Evolutionary conservation across 192 early-diverging fungal species (phyloP).

Genomic region (Linnemannia zychae): DNA sequence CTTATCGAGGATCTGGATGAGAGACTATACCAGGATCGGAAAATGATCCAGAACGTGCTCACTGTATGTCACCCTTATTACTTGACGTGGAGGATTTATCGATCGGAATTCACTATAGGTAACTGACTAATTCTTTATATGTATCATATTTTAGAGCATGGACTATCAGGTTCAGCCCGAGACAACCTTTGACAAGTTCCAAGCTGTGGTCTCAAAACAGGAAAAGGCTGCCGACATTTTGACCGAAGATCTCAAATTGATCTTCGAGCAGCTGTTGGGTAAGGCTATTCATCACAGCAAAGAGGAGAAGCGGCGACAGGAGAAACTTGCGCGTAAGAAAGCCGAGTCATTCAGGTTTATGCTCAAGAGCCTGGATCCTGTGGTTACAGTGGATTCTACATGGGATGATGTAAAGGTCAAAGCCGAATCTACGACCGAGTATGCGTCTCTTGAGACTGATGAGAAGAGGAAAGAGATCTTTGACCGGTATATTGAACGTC

Average conservation of each 20-base stretch:
- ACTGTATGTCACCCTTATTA: slow-evolving; percentile 58
- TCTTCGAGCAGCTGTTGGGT: slow-evolving; percentile 67
- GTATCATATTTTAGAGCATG: slow-evolving; percentile 40
- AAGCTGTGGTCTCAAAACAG: slow-evolving; percentile 35
- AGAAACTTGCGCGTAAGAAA: slow-evolving; percentile 76
- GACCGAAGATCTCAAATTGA: slow-evolving; percentile 59
- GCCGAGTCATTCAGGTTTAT: slow-evolving; percentile 83
- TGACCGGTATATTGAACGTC: slow-evolving; percentile 74
- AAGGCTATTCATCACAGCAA: slow-evolving; percentile 72
- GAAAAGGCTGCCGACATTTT: slow-evolving; percentile 35
- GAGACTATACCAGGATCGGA: slow-evolving; percentile 74
- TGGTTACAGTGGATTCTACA: slow-evolving; percentile 65
- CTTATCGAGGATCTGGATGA: slow-evolving; percentile 86
- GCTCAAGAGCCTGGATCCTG: slow-evolving; percentile 76
- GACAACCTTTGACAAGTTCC: slow-evolving; percentile 60
- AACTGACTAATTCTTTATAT: neutral
- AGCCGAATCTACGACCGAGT: slow-evolving; percentile 68
- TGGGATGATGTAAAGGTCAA: slow-evolving; percentile 76
- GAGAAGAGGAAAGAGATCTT: slow-evolving; percentile 77
- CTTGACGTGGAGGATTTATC: neutral
- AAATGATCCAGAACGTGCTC: slow-evolving; percentile 74
- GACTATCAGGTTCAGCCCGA: slow-evolving; percentile 64
- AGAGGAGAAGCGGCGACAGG: slow-evolving; percentile 79
- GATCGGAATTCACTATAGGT: neutral
- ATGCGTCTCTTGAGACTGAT: slow-evolving; percentile 75